Evolutionary conservation across 495 filamentous ascomycete species (phyloP).

Genomic region (Penicillium ochrochloron): DNA sequence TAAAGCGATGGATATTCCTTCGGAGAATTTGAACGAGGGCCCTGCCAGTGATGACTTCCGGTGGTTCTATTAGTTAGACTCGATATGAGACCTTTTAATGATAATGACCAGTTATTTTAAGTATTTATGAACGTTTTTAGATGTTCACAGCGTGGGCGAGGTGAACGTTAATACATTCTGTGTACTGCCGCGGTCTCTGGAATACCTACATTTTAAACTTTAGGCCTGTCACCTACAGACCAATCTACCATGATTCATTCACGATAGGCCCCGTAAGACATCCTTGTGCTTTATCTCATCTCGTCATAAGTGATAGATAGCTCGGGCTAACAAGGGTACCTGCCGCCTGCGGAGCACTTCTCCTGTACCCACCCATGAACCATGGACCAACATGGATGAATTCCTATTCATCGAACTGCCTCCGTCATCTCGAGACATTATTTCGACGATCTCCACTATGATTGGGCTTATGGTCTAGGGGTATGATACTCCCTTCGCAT

Average conservation of each 20-base stretch:
- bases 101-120: not conserved
- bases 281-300: not conserved
- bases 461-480: slow-evolving; percentile 50
- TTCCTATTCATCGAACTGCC: not conserved
- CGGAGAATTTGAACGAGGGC: slow-evolving; percentile 69
- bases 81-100: not conserved
- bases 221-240: too few species aligned
- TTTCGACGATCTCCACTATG: not conserved
- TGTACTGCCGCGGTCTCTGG: not conserved
- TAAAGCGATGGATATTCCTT: slow-evolving; percentile 68
- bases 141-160: too few species aligned
- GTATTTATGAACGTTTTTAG: not conserved
- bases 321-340: not conserved
- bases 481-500: slow-evolving; percentile 52
- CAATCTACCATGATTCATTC: not conserved
- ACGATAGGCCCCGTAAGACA: not conserved
- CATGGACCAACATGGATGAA: not conserved
- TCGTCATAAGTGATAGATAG: not conserved
- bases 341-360: not conserved
- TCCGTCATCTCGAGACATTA: not conserved
- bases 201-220: too few species aligned
- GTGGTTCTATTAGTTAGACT: slow-evolving; percentile 61
- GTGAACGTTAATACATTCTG: too few species aligned
- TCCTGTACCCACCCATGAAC: not conserved
- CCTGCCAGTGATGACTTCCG: slow-evolving; percentile 67